A percentile compares a stretch with the other conserved stretches of the same genome.
Conservation (phyloP, 208 protist species). For the Trypanosoma conorhini region DNA sequence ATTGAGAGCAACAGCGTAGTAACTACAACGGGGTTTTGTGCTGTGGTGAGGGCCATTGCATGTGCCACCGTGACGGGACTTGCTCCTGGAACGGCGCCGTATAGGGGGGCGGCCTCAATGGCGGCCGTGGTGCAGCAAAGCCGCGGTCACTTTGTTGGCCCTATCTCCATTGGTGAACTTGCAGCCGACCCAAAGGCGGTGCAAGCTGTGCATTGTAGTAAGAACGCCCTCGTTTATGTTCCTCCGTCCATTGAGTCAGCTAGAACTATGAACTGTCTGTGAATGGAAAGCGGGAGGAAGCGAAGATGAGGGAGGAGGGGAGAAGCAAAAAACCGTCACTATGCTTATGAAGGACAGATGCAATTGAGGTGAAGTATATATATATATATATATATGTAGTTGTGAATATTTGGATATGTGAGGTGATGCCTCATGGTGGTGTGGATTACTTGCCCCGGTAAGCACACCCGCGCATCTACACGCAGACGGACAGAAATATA, state of each 20-base stretch:
- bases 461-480: not conserved
- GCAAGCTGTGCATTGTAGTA: not conserved
- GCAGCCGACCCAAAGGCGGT: not conserved
- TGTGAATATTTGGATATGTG: not conserved
- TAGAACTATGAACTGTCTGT: not conserved
- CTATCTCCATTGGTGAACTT: not conserved
- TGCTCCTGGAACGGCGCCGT: conserved; percentile 1
- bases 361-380: not conserved
- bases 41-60: conserved; percentile 22
- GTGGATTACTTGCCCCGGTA: not conserved
- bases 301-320: not conserved
- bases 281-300: not conserved
- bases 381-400: not conserved
- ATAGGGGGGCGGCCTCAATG: not conserved
- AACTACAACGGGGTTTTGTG: conserved; percentile 22
- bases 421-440: not conserved
- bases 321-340: not conserved
- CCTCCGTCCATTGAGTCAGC: not conserved
- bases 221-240: not conserved
- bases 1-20: conserved; percentile 7
- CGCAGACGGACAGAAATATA: not conserved
- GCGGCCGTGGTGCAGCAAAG: not conserved
- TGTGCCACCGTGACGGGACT: conserved; percentile 18
- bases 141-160: not conserved
- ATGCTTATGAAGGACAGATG: not conserved